phyloP scores from a whole-genome alignment of 2,329 filamentous ascomycete species.

The Phyllosticta ampelicida region DNA sequence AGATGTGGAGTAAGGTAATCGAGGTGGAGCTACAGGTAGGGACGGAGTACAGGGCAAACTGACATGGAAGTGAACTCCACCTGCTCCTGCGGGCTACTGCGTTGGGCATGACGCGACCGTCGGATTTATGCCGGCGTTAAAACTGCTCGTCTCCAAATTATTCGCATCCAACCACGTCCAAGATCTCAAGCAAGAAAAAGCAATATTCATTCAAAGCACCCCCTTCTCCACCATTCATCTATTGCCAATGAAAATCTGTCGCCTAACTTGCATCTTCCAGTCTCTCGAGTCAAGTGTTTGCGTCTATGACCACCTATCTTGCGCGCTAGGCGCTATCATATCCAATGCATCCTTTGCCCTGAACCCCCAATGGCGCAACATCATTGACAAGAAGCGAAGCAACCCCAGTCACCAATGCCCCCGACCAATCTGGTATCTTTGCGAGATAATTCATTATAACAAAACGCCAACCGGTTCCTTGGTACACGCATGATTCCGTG shows the following conservation, averaged over 20 bases:
- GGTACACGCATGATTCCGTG: not conserved
- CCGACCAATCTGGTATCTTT: conserved; percentile 11
- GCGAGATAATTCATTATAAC: conserved; percentile 5
- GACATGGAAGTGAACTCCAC: not conserved
- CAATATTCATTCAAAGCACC: not conserved
- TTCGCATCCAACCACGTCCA: not conserved
- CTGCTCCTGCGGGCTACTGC: too few relatives aligned
- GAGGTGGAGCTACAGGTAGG: not conserved
- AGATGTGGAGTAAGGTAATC: not conserved
- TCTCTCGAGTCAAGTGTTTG: not conserved
- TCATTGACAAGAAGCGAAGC: not conserved
- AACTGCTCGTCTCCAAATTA: not conserved
- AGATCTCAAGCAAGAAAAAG: not conserved
- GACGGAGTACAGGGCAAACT: not conserved
- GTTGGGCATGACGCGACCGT: not conserved
- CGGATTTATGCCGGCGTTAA: not conserved
- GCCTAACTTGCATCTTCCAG: not conserved
- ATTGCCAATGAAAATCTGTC: not conserved
- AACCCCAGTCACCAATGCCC: not conserved
- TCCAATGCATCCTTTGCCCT: not conserved
- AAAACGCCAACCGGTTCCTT: conserved; percentile 7
- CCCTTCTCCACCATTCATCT: not conserved
- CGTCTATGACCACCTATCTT: not conserved
- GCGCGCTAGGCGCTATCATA: not conserved
- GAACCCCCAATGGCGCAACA: not conserved